A percentile compares a stretch with the other conserved stretches of the same genome.
phyloP scores from a whole-genome alignment of 2,329 filamentous ascomycete genomes.

The Diaporthe caulivora region DNA sequence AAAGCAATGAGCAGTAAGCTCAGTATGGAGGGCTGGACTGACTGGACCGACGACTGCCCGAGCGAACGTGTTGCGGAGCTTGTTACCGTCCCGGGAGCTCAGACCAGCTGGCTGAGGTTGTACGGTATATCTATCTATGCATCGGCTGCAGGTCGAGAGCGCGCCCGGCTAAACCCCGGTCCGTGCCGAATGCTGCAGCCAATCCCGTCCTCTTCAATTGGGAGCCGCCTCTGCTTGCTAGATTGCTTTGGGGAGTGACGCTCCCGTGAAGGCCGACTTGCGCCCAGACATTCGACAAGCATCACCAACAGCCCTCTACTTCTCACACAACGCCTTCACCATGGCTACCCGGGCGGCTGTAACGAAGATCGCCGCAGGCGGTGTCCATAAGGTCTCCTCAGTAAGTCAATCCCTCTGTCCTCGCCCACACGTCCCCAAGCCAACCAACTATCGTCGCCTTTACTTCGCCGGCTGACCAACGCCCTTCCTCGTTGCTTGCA shows the following conservation, averaged over 20 bases:
- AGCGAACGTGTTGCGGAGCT: constrained; percentile 7
- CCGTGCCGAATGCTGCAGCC: constrained; percentile 25
- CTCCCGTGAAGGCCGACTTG: constrained; percentile 27
- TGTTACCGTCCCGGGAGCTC: constrained; percentile 23
- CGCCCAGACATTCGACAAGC: constrained; percentile 37
- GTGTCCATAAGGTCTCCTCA: constrained; percentile 69
- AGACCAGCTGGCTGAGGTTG: constrained; percentile 19
- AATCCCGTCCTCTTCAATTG: constrained; percentile 34
- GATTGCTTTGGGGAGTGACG: constrained; percentile 23
- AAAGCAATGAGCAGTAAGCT: constrained; percentile 1
- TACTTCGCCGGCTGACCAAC: constrained; percentile 24
- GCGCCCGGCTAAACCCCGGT: constrained; percentile 31
- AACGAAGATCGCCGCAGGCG: constrained; percentile 66
- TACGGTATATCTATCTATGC: not conserved
- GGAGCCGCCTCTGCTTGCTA: constrained; percentile 12
- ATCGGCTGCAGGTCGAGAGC: not conserved
- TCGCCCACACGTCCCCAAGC: constrained; percentile 32
- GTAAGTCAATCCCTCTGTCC: constrained; percentile 55
- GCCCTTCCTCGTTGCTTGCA: constrained; percentile 53
- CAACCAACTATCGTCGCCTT: not conserved
- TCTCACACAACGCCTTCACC: constrained; percentile 49
- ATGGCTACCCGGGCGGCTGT: constrained; percentile 74
- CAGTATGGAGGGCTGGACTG: not conserved
- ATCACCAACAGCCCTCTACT: constrained; percentile 32
- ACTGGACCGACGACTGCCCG: not conserved